Evolutionary conservation across 352 stramenopile species (phyloP).

Genomic region (Nothophytophthora sp.): DNA sequence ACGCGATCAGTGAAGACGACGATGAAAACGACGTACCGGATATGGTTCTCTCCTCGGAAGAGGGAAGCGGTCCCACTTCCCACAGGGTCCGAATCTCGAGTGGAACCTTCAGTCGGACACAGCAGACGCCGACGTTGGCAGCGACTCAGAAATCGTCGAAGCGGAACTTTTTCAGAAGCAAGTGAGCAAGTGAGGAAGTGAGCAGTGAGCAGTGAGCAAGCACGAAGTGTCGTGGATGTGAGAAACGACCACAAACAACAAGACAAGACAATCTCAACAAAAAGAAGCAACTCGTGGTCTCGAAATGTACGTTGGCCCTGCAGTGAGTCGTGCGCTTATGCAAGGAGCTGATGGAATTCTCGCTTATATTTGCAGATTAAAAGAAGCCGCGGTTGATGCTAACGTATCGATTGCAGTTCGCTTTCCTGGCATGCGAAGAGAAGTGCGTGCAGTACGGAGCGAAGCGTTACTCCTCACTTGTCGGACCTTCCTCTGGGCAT

Average conservation of each 20-base stretch:
- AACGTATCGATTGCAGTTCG: no score
- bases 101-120: conserved; percentile 29
- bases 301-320: no score
- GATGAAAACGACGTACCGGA: conserved; percentile 12
- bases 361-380: no score
- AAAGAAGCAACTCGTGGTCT: no score
- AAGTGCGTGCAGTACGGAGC: no score
- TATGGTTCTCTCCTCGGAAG: conserved; percentile 27
- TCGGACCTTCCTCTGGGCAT: conserved; percentile 18
- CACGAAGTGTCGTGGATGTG: conserved; percentile 26
- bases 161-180: conserved; percentile 27
- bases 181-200: conserved; percentile 12
- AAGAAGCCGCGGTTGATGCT: no score
- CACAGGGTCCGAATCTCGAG: conserved; percentile 24
- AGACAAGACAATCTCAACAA: conserved; percentile 29
- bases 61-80: conserved; percentile 8
- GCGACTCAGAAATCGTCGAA: conserved; percentile 21
- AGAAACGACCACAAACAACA: conserved; percentile 23
- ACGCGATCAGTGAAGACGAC: conserved; percentile 21
- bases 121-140: no score
- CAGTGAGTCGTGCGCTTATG: no score
- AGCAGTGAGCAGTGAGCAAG: no score
- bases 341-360: no score
- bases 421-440: no score
- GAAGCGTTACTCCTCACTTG: neutral